Evolutionary conservation across 2,329 filamentous ascomycete genomes (phyloP), one percentile per base, ranked within the genome.

Genomic region (Aureobasidium sp.): DNA sequence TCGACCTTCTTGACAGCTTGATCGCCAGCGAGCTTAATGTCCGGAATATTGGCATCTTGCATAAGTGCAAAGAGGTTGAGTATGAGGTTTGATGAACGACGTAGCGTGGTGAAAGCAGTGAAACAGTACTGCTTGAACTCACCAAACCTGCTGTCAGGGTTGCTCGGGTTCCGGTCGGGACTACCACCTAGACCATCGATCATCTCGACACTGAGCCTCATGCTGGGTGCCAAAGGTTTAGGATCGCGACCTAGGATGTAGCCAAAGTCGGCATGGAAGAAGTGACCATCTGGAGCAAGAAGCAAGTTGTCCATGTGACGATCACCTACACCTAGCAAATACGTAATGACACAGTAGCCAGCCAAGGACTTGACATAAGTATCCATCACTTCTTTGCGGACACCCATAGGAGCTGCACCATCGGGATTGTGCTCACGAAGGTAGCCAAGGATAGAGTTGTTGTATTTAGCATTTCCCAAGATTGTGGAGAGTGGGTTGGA

Each of bases 151-250:
- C 66, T 69, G 41, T 73, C 71, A 17, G 65, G 53, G n/a, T 56
- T 63, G 39, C 53, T 57, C n/a, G 53, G 39, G 5, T 51, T 60
- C 24, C 39, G 43, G 15, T 47, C 44, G 12, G 63, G 63, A 9
- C 64, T 82, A 13, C 94, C 94, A 44, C 95, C 95, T 91, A 99
- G 97, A 65, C 92, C 94, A 70, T 99, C 94, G 3, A 97, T 90
- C 94, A 99, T 99, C 72, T 99, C 93, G 69, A 92, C 93, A 71
- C 89, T 93, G 9, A 99, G 84, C 75, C 99, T 99, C 87, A 99
- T 96, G 59, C 93, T 86, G 0, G 94, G 94, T 0, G 94, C 93
- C 71, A 99, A 97, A 0, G 94, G 94, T 72, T 99, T 99, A 0
- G 94, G 94, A 68, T 99, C 94, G 44, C 94, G 89, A 20, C 94